Evolutionary conservation across 108 stramenopile species (phyloP), one percentile per base, ranked within the genome.

Genomic region (Pseudonitzschia pungens): DNA sequence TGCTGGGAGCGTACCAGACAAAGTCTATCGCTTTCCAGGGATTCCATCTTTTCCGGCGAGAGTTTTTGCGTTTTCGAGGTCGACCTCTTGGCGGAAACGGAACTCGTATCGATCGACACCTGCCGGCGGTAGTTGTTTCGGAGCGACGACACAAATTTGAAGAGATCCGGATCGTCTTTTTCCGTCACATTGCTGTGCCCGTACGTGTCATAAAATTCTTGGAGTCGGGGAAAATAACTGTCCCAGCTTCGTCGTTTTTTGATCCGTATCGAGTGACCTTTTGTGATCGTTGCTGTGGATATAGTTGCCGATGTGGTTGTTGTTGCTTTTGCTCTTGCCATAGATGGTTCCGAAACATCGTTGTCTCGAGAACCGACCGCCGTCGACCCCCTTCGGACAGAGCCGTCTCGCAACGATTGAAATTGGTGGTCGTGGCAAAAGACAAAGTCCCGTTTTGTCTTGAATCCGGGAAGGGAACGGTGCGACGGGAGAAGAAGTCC

Each of bases 51-150:
- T 8, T 64, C 75, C 1, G 52, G 33, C 15, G 50, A 53, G 12
- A 70, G 69, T 29, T 48, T 29, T 21, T 48, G 45, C 16, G n/a
- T 18, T 45, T 71, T 56, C 8, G 51, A 16, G 15, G 27, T 36
- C 29, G 60, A 40, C n/a, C 14, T 14, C 12, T 40, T n/a, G 4
- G 15, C 14, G 15, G 27, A 31, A 54, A 24, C 24, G n/a, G 53
- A 24, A 14, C 22, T 62, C 11, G 27, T 29, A 22, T 60, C 31
- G 2, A 26, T 59, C 20, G 40, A 12, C 64, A 74, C 20, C 51
- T 79, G 83, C 27, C 50, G 51, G 27, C 63, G 58, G 64, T 80
- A 84, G 65, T 80, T 74, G 16, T 73, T 57, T 26, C 83, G 76
- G 24, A 77, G 21, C 4, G 55, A 43, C 53, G 64, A 21, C 0